Base-by-base conservation (phyloP, 805 yeast genomes). In the Lipomyces starkeyi region DNA sequence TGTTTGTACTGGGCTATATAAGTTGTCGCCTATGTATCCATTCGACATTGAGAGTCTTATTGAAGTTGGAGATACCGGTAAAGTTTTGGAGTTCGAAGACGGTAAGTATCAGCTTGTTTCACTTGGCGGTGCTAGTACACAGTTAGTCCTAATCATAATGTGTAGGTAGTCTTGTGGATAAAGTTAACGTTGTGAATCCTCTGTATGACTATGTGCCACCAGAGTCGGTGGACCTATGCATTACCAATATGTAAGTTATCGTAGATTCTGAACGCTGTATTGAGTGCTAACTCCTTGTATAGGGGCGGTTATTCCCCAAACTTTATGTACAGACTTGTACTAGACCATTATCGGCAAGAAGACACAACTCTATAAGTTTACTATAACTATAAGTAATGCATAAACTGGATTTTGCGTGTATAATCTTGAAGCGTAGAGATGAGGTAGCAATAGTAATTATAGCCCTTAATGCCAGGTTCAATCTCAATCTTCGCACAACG, bases 281-380 rank as follows among this genome's bases (percentile, higher is more conserved):
- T 9, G 61, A 9, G 8, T 40, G 7, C 66, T 65, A 37, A 65
- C 59, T 4, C 27, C 65, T 71, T 64, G 71, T 7, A 11, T 66
- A 74, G 78, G 62, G 99, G 98, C 61, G 98, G 98, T 17, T 93
- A 91, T 77, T 91, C 98, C 32, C 98, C 99, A 59, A 91, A 94
- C 74, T 95, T 95, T 80, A 90, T 95, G 64, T 95, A 95, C 80
- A 88, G 99, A 80, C 90, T 95, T 64, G 97, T 95, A 25, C 86
- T 93, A 81, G 99, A 95, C 79, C 92, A 94, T 80, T 95, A 95
- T 79, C 90, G 90, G 78, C 86, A 88, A 63, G 93, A 89, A 74
- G 98, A 95, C 81, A 91, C 86, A 67, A 83, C 83, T 74, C 80
- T 89, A 61, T 68, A 43, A 62, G 37, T 29, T 66, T 27, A 60